Evolutionary conservation across 2,329 filamentous ascomycete species (phyloP).

Genomic region (Clonostachys sp.): DNA sequence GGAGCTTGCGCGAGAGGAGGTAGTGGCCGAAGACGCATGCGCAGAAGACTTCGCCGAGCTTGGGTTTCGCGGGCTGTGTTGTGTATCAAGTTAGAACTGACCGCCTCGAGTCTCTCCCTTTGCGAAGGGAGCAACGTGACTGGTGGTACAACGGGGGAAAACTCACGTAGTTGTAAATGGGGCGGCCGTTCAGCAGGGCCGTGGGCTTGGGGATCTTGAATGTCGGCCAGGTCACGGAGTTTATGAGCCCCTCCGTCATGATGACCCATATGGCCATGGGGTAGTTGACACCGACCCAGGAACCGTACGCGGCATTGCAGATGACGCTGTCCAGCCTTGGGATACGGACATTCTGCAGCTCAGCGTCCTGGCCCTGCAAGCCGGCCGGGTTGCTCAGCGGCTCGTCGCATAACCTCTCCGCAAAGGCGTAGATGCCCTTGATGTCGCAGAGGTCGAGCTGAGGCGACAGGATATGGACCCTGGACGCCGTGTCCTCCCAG

Average conservation of each 20-base stretch:
- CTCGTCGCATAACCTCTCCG: conserved; percentile 37
- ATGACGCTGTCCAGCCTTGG: conserved; percentile 75
- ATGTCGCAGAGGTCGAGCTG: conserved; percentile 59
- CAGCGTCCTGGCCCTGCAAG: conserved; percentile 10
- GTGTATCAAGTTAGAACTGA: background rate
- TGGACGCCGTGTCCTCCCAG: conserved; percentile 33
- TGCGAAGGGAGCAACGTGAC: background rate
- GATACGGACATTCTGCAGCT: conserved; percentile 40
- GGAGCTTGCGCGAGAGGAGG: conserved; percentile 74
- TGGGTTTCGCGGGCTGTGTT: conserved; percentile 45
- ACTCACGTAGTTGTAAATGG: conserved; percentile 26
- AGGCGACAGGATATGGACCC: conserved; percentile 54
- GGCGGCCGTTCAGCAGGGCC: conserved; percentile 32
- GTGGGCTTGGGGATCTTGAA: conserved; percentile 64
- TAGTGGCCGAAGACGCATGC: conserved; percentile 97
- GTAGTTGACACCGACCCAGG: conserved; percentile 79
- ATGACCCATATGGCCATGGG: conserved; percentile 45
- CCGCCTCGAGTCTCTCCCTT: background rate
- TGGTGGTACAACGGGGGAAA: background rate
- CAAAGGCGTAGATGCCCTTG: conserved; percentile 41
- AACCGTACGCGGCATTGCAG: conserved; percentile 85
- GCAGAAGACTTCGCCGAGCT: conserved; percentile 78
- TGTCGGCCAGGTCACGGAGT: conserved; percentile 69
- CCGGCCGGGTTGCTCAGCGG: conserved; percentile 39
- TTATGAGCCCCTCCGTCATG: conserved; percentile 55